phyloP scores from a whole-genome alignment of 371 early-diverging fungal species.

The Saksenaea oblongispora region DNA sequence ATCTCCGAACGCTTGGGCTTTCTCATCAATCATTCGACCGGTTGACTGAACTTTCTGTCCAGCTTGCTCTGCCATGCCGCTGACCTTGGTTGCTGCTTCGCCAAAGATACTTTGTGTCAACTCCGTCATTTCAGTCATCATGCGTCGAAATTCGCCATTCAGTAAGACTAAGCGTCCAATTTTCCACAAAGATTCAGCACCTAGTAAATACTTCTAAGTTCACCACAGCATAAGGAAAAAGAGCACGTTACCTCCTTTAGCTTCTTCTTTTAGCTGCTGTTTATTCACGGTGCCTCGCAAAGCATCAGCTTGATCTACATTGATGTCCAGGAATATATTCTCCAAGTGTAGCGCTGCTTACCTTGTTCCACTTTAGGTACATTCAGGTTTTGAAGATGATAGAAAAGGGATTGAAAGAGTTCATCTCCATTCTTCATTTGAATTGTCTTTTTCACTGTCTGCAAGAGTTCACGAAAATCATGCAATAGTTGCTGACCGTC shows the following conservation, averaged over 20 bases:
- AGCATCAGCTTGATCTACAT: constrained; percentile 1
- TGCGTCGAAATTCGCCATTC: constrained; percentile 53
- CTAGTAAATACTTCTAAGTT: constrained; percentile 8
- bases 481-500: constrained; percentile 50
- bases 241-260: constrained; percentile 24
- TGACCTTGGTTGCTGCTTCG: constrained; percentile 35
- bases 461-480: constrained; percentile 49
- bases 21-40: constrained; percentile 25
- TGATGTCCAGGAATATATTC: neutral
- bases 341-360: constrained; percentile 1
- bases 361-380: constrained; percentile 22
- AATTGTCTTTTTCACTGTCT: constrained; percentile 44
- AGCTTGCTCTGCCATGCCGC: constrained; percentile 26
- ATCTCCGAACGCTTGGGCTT: constrained; percentile 18
- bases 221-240: neutral
- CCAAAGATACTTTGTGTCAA: constrained; percentile 53
- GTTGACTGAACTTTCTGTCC: constrained; percentile 27
- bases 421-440: constrained; percentile 60
- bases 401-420: constrained; percentile 60
- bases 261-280: constrained; percentile 21
- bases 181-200: constrained; percentile 35
- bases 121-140: constrained; percentile 48
- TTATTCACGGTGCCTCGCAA: neutral
- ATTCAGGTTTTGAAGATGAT: constrained; percentile 42
- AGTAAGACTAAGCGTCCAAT: constrained; percentile 52